Evolutionary conservation across 352 stramenopile genomes (phyloP).

Genomic region (Phytophthora lateralis): DNA sequence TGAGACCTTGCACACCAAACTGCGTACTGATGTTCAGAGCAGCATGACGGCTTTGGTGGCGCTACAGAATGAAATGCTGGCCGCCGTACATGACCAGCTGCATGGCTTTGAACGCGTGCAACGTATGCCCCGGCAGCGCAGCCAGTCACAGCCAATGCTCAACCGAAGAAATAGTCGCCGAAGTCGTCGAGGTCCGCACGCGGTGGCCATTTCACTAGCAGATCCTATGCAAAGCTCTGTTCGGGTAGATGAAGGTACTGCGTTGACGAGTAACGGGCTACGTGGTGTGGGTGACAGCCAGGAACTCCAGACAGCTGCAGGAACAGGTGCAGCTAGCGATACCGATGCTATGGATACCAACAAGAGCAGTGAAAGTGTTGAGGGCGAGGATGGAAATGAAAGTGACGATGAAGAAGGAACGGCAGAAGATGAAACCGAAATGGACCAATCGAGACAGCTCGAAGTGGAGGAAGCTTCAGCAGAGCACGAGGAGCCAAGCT

Average conservation of each 20-base stretch:
- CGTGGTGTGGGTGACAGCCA: neutral
- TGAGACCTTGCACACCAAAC: slow-evolving; percentile 43
- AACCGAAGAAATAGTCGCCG: slow-evolving; percentile 25
- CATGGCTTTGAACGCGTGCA: slow-evolving; percentile 35
- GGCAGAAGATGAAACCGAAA: slow-evolving; percentile 13
- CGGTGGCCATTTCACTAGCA: slow-evolving; percentile 7
- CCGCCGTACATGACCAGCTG: slow-evolving; percentile 41
- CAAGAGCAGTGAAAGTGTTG: slow-evolving; percentile 5
- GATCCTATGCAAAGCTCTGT: neutral
- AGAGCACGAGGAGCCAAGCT: slow-evolving; percentile 30
- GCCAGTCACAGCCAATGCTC: slow-evolving; percentile 23
- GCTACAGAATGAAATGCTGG: slow-evolving; percentile 55
- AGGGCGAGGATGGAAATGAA: slow-evolving; percentile 30
- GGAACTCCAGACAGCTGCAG: slow-evolving; percentile 1
- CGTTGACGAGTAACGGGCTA: neutral
- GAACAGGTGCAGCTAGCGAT: neutral
- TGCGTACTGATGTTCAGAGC: slow-evolving; percentile 54
- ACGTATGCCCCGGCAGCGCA: slow-evolving; percentile 26
- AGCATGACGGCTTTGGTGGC: slow-evolving; percentile 57
- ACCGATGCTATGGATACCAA: neutral
- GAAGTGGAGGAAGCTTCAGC: neutral
- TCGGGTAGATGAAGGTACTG: neutral
- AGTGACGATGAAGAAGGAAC: slow-evolving; percentile 32
- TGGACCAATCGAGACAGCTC: slow-evolving; percentile 1
- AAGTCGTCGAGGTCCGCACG: neutral